Conservation (phyloP, 2,329 filamentous ascomycete species). For the Basipetospora sp. region DNA sequence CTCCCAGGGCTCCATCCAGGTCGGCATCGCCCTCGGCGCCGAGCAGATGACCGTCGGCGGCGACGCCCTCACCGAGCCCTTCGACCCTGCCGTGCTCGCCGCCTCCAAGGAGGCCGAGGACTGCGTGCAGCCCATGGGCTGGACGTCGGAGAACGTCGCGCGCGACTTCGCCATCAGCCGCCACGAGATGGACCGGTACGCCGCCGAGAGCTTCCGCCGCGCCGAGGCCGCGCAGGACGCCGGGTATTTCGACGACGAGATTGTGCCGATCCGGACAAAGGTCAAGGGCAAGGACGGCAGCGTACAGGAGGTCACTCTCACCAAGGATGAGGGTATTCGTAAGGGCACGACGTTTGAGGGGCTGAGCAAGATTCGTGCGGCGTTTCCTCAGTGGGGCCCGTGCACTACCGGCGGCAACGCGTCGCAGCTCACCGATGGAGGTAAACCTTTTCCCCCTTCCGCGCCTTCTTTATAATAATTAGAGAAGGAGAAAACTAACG, state of each 20-base stretch:
- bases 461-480: neutral
- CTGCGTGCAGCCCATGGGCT: constrained; percentile 92
- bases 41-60: constrained; percentile 73
- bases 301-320: constrained; percentile 61
- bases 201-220: constrained; percentile 72
- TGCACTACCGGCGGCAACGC: constrained; percentile 85
- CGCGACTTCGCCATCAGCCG: constrained; percentile 75
- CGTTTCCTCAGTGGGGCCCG: constrained; percentile 80
- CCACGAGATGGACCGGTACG: constrained; percentile 69
- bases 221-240: constrained; percentile 84
- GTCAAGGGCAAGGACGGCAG: constrained; percentile 75
- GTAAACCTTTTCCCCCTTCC: constrained; percentile 24
- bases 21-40: constrained; percentile 76
- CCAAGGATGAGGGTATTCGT: constrained; percentile 78
- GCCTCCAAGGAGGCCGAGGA: constrained; percentile 64
- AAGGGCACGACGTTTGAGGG: constrained; percentile 76
- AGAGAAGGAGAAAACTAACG: too few species aligned
- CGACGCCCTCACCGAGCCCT: constrained; percentile 55
- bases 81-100: constrained; percentile 59
- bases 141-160: constrained; percentile 92
- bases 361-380: constrained; percentile 70
- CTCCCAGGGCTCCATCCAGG: constrained; percentile 60
- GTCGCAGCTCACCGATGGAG: constrained; percentile 86
- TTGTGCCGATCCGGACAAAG: constrained; percentile 69
- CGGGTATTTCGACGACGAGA: constrained; percentile 87